A percentile compares a stretch with the other conserved stretches of the same genome.
Conservation (phyloP, 23 red algal species). For the Gracilaria vermiculophylla region DNA sequence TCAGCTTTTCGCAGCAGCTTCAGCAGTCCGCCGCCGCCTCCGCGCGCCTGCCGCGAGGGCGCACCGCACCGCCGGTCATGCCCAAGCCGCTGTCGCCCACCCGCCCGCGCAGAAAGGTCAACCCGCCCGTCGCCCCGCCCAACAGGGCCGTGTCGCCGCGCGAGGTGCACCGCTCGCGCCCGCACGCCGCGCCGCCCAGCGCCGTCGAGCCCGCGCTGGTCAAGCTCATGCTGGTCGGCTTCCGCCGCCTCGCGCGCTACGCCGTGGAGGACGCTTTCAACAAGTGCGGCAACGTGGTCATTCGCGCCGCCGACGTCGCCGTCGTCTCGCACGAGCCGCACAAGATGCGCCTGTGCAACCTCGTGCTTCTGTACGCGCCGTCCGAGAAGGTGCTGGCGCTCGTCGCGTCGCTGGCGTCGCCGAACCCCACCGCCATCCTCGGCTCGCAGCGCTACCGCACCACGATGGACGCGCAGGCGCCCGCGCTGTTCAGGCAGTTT, state of each 20-base stretch:
- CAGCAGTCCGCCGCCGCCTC: background rate
- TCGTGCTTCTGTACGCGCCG: constrained; percentile 62
- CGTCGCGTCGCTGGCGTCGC: background rate
- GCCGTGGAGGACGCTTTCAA: constrained; percentile 55
- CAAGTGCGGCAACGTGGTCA: constrained; percentile 61
- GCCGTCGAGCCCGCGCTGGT: constrained; percentile 11
- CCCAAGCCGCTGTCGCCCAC: constrained; percentile 1
- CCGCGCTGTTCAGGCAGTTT: background rate
- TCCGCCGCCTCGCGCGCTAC: constrained; percentile 66
- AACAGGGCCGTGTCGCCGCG: constrained; percentile 7
- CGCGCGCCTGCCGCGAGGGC: background rate
- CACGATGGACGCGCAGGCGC: constrained; percentile 5
- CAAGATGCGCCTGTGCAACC: constrained; percentile 12
- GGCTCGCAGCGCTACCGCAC: constrained; percentile 54
- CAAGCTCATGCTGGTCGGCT: constrained; percentile 61
- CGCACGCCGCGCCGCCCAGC: background rate
- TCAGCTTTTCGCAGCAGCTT: constrained; percentile 27
- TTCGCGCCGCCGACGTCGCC: constrained; percentile 34
- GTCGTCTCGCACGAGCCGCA: constrained; percentile 41
- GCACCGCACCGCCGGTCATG: constrained; percentile 7
- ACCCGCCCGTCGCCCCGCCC: constrained; percentile 1
- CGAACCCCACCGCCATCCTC: constrained; percentile 42
- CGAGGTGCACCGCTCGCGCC: background rate
- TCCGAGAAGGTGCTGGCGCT: constrained; percentile 29
- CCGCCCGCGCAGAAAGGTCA: constrained; percentile 28